phyloP scores from a whole-genome alignment of 305 asterid genomes.

The Fraxinus baroniana region DNA sequence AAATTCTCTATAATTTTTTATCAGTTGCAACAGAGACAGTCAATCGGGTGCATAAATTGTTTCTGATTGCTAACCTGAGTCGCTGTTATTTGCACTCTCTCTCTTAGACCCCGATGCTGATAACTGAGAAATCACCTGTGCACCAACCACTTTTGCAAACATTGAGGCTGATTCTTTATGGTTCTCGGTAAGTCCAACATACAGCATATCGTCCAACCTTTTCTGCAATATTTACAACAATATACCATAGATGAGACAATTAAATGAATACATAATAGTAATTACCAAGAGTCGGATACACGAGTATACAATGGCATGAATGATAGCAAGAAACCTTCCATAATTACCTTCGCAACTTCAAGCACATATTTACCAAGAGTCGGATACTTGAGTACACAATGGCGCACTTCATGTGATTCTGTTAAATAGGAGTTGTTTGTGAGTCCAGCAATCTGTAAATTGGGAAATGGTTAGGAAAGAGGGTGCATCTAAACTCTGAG shows the following conservation, averaged over 20 bases:
- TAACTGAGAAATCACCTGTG: constrained; percentile 85
- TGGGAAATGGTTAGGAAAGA: constrained; percentile 15
- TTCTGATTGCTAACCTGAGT: constrained; percentile 45
- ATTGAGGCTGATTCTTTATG: constrained; percentile 88
- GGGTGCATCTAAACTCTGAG: constrained; percentile 1
- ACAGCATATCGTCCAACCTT: constrained; percentile 82
- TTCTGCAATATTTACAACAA: constrained; percentile 63
- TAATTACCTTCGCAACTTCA: constrained; percentile 4
- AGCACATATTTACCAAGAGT: neutral
- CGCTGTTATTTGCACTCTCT: constrained; percentile 33
- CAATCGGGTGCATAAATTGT: neutral
- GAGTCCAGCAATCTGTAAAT: constrained; percentile 54
- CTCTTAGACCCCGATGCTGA: constrained; percentile 34
- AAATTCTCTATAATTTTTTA: neutral
- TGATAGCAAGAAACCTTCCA: neutral
- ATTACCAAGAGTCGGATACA: neutral
- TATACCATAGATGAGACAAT: constrained; percentile 33
- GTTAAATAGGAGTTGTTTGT: neutral
- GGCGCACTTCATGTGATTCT: constrained; percentile 3
- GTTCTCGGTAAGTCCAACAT: constrained; percentile 88
- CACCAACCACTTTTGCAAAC: constrained; percentile 91
- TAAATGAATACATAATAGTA: constrained; percentile 21
- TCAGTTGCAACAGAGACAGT: neutral
- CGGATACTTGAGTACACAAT: neutral
- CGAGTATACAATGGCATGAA: neutral